Evolutionary conservation across 176 grass and related monocot species (phyloP).

Genomic region (Oryza meridionalis): DNA sequence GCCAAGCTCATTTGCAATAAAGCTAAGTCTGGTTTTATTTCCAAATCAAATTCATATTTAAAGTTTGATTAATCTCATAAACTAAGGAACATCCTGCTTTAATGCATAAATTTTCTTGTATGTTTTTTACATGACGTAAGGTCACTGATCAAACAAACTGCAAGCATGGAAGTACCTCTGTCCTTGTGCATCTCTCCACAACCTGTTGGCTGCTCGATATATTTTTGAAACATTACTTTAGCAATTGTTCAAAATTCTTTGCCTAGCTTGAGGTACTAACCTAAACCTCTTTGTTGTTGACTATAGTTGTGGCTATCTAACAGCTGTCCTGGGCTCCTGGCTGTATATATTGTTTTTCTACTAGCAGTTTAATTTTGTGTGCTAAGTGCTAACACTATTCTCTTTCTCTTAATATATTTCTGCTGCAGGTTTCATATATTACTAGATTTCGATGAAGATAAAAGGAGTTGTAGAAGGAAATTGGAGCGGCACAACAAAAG

Average conservation of each 20-base stretch:
- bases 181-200: neutral
- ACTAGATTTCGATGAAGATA: conserved; percentile 95
- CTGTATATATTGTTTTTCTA: neutral
- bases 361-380: conserved; percentile 32
- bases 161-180: conserved; percentile 1
- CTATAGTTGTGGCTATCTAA: conserved; percentile 3
- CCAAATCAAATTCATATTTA: neutral
- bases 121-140: neutral
- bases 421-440: conserved; percentile 91
- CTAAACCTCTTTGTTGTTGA: neutral
- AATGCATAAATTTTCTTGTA: neutral
- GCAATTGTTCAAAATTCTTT: conserved; percentile 7
- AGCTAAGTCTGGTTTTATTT: neutral
- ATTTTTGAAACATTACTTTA: neutral
- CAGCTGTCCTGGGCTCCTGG: neutral
- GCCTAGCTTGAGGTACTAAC: neutral
- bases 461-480: conserved; percentile 98
- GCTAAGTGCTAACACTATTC: conserved; percentile 3
- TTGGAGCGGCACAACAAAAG: conserved; percentile 94
- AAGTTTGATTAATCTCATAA: neutral
- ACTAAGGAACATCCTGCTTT: neutral
- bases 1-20: neutral
- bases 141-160: neutral
- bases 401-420: neutral
- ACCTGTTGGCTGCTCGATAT: neutral